Evolutionary conservation across 1,284 basidiomycete genomes (phyloP), one percentile per base, ranked within the genome.

Genomic region (Erythrobasidium hasegawianum): DNA sequence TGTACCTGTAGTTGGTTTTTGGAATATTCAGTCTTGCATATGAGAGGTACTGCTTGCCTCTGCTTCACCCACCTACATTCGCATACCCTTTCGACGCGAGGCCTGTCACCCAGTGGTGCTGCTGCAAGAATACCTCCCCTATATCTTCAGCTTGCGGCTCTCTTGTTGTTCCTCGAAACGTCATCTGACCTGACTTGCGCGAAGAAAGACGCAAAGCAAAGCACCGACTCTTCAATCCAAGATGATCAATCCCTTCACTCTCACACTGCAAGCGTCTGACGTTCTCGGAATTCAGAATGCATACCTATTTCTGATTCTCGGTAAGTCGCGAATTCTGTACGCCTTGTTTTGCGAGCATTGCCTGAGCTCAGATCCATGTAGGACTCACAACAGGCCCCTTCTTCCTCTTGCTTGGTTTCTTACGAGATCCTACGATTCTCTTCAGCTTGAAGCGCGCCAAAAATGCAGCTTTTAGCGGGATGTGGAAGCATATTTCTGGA

Each of bases 341-440:
- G n/a, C 40, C 11, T 41, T 41, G 10, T 10, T n/a, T 11, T 41
- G 40, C 11, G 40, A 41, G n/a, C n/a, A n/a, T n/a, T n/a, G n/a
- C n/a, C n/a, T n/a, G n/a, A n/a, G n/a, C n/a, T n/a, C n/a, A n/a
- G n/a, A n/a, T n/a, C n/a, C n/a, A n/a, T n/a, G n/a, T 10, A 41
- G 40, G 40, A 27, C 18, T 64, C 20, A 45, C 52, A 13, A 41
- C 47, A 9, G 62, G 55, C 10, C 62, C 62, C 11, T 14, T 65
- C 7, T 56, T 55, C 10, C 47, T 65, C 13, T 20, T 58, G 14
- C n/a, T 57, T n/a, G 47, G 56, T 29, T 55, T 56, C 9, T n/a
- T 58, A 22, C 40, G 41, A 41, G 56, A 58, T 58, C 62, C 62
- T 8, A 50, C 55, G 13, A 65, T 58, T 53, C 62, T 65, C 16